Evolutionary conservation across 176 grass and related monocot genomes (phyloP).

Genomic region (Puccinellia tenuiflora): DNA sequence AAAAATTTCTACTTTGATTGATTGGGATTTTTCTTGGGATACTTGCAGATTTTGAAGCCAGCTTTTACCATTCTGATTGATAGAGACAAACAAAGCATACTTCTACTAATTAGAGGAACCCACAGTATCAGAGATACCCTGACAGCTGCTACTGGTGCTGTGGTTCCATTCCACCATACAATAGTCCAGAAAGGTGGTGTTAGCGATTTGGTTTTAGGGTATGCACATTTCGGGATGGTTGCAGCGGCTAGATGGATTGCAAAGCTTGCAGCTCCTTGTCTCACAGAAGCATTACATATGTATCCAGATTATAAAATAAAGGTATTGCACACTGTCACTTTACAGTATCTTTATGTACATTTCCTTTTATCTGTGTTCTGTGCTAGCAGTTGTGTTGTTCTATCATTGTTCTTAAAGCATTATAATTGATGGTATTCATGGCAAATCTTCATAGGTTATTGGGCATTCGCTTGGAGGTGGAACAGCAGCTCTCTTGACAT

Average conservation of each 20-base stretch:
- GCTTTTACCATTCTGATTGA: conserved; percentile 91
- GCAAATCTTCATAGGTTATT: conserved; percentile 22
- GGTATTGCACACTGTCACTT: conserved; percentile 27
- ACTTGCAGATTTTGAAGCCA: conserved; percentile 91
- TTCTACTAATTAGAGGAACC: conserved; percentile 92
- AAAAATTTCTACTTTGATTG: conserved; percentile 4
- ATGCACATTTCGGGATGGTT: conserved; percentile 99
- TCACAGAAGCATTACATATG: conserved; percentile 50
- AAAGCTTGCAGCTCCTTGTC: conserved; percentile 87
- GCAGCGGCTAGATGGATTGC: conserved; percentile 95
- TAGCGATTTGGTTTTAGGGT: conserved; percentile 90
- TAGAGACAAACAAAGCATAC: conserved; percentile 70
- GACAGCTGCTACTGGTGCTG: conserved; percentile 89
- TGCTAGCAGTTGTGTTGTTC: not conserved
- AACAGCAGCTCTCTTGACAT: conserved; percentile 88
- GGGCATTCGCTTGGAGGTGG: conserved; percentile 95
- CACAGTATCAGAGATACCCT: conserved; percentile 97
- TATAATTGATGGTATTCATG: not conserved
- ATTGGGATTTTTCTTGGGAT: conserved; percentile 19
- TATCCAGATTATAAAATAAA: conserved; percentile 81
- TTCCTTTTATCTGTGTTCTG: not conserved
- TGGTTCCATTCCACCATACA: conserved; percentile 96
- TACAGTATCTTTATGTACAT: not conserved
- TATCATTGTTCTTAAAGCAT: not conserved
- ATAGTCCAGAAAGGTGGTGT: conserved; percentile 85